Conservation (phyloP, 1,284 basidiomycete genomes). For the Ceratobasidium sp. region DNA sequence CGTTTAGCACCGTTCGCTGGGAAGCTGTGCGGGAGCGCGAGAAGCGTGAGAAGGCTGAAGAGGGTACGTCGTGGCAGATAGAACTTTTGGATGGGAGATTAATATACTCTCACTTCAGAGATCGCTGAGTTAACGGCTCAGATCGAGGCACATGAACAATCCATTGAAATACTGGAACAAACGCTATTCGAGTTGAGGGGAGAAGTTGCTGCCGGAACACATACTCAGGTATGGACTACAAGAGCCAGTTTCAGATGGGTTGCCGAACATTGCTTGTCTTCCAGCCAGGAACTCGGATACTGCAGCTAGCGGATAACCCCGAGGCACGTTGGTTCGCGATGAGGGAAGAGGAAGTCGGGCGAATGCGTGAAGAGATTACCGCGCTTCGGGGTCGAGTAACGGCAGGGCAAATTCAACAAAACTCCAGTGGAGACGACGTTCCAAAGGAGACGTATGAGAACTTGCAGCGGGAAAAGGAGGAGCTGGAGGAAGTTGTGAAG, state of each 20-base stretch:
- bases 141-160: constrained; percentile 61
- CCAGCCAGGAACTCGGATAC: constrained; percentile 70
- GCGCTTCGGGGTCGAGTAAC: constrained; percentile 67
- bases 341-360: constrained; percentile 69
- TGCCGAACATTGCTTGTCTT: constrained; percentile 61
- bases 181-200: constrained; percentile 79
- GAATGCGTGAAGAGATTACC: constrained; percentile 73
- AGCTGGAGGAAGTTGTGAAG: constrained; percentile 70
- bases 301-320: constrained; percentile 81
- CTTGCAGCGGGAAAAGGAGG: constrained; percentile 70
- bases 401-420: constrained; percentile 46
- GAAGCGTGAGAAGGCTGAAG: constrained; percentile 20
- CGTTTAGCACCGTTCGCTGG: constrained; percentile 37
- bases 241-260: neutral
- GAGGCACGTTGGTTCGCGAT: constrained; percentile 64
- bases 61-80: constrained; percentile 59
- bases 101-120: constrained; percentile 49
- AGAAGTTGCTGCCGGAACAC: constrained; percentile 81
- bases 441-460: constrained; percentile 79
- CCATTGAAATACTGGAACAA: constrained; percentile 74
- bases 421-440: constrained; percentile 61
- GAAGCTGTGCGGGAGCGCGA: constrained; percentile 37
- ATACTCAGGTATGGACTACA: constrained; percentile 55
- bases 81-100: neutral
- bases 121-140: constrained; percentile 54